Base-by-base conservation (phyloP, 306 rosid species). In the Sesbania bispinosa region DNA sequence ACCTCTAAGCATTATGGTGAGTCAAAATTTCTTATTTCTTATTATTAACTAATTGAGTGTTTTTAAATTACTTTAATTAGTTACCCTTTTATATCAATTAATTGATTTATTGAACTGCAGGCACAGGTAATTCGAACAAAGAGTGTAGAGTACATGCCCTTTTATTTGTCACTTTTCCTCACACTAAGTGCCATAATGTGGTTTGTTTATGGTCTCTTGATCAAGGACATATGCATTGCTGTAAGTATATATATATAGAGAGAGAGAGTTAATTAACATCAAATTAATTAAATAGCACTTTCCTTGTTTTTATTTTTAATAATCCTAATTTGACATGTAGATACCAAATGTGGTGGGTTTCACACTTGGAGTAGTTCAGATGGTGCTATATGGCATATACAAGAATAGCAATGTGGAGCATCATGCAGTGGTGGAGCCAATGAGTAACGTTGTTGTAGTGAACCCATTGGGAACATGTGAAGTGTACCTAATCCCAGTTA, bases 121-220 rank as follows among this genome's bases (percentile, higher is more conserved):
- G 67, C 66, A 6, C 62, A 42, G 6, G 83, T 94, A 2, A 79
- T 89, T 59, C 71, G 84, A 62, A 86, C 96, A 1, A 89, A 63
- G 41, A 91, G 97, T 42, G 90, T 94, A 0, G 96, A 94, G 19
- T 91, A 80, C 55, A 91, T 91, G 96, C 92, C 97, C 13, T 83
- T 91, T 50, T 5, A 38, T 10, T 39, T 94, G 5, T 91, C 97
- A 4, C 39, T 90, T 74, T 89, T 79, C 82, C 95, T 89, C 5
- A 87, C 99, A 7, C 7, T 94, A 54, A 91, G 99, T 68, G 96
- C 97, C 29, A 23, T 89, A n/a, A 70, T 71, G 78, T 94, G 97
- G 99, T 91, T 94, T 36, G 69, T 67, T 9, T 91, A 91, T 55
- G 99, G 97, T 10, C 19, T 82, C 32, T 57, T 82, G 2, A 76